Base-by-base conservation (phyloP, 2,329 filamentous ascomycete species). In the Escovopsis sp. region DNA sequence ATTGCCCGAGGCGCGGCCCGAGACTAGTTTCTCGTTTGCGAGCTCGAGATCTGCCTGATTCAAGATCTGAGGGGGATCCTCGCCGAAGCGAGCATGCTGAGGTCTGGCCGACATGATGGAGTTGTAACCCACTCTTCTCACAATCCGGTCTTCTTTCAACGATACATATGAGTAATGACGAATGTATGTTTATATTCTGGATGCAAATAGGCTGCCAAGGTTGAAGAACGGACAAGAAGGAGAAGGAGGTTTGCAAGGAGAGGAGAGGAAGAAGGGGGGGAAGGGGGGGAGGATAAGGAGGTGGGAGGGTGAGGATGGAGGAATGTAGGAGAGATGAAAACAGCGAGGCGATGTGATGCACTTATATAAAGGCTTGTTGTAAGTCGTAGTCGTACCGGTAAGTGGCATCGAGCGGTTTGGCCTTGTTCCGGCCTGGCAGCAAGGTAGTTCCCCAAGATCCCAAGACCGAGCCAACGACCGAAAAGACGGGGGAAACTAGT, bases 61-160 rank as follows among this genome's bases (percentile, higher is more conserved):
- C 19, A 63, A 59, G 49, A 64, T 55, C 58, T 60, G 56, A 1
- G 61, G 56, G 19, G 59, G 57, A 33, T 64, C 62, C 11, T 61
- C 54, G 4, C 59, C 55, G 44, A 62, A 60, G 28, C 60, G 59
- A 12, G 57, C 52, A 38, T 45, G 42, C 8, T 52, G 52, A 18
- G 56, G 50, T 56, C 43, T 42, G 33, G 36, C 45, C 11, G 45
- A 23, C 45, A 46, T 46, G 5, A 36, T 40, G 35, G 19, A 26
- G 19, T n/a, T 40, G 12, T 32, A 11, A 28, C 33, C 32, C 38
- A 43, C 33, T 23, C 26, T 10, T 33, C 26, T 35, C 23, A 33
- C 28, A 7, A 18, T 30, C 18, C 11, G 12, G 38, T 40, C 28
- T 35, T 33, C 26, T 33, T 36, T 30, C 34, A n/a, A 32, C 15